A percentile compares a stretch with the other conserved stretches of the same genome.
phyloP scores from a whole-genome alignment of 352 stramenopile species.

The Phytophthora agathidicida region DNA sequence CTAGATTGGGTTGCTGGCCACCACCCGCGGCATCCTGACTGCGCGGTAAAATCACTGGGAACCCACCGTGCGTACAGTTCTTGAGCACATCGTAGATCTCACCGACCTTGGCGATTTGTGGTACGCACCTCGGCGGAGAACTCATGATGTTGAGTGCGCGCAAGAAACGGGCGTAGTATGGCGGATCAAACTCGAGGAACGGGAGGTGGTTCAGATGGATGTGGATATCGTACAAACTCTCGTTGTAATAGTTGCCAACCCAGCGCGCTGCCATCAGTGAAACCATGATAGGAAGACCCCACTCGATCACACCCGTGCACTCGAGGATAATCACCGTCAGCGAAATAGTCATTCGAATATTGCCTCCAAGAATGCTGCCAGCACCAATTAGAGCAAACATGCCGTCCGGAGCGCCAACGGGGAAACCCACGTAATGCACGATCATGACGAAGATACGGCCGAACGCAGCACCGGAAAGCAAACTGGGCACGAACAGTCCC shows the following conservation, averaged over 20 bases:
- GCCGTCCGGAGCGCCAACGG: conserved; percentile 76
- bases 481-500: conserved; percentile 96
- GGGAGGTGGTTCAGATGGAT: conserved; percentile 97
- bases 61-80: conserved; percentile 71
- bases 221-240: conserved; percentile 99
- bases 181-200: conserved; percentile 96
- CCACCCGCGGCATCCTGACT: conserved; percentile 41
- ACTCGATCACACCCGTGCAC: conserved; percentile 98
- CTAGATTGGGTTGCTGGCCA: conserved; percentile 24
- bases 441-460: conserved; percentile 82
- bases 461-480: conserved; percentile 96
- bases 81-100: conserved; percentile 84
- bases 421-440: conserved; percentile 66
- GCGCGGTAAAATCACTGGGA: conserved; percentile 73
- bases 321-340: conserved; percentile 99
- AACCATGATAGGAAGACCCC: conserved; percentile 98
- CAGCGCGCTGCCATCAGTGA: conserved; percentile 96
- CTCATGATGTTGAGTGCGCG: conserved; percentile 86
- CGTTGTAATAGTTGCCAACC: conserved; percentile 98
- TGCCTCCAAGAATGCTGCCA: conserved; percentile 95
- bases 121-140: conserved; percentile 56
- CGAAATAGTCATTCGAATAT: conserved; percentile 98
- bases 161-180: conserved; percentile 79
- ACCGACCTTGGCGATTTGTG: conserved; percentile 78
- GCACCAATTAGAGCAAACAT: conserved; percentile 98